These are phyloP conservation scores for Knufia fluminis DNA, from an alignment of 2,329 filamentous ascomycete genomes.

Conservation along the genomic window DNA sequence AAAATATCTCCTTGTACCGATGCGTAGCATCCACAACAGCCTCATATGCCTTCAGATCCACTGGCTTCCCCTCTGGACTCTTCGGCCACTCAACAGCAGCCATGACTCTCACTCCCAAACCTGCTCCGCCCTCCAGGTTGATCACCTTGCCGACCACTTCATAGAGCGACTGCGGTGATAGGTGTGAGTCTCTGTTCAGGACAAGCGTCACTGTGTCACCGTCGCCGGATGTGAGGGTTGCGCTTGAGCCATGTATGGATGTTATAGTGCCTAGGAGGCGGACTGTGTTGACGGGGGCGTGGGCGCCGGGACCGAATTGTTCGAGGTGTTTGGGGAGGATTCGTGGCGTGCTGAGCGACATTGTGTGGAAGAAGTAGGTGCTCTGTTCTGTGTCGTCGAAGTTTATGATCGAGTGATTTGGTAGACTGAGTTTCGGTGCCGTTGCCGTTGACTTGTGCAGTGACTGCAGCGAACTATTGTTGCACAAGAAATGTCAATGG, in stretches of 20 bases:
- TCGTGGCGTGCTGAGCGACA: constrained; percentile 71
- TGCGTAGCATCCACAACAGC: constrained; percentile 81
- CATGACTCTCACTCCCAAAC: constrained; percentile 33
- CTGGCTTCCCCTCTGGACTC: constrained; percentile 16
- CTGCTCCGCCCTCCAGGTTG: constrained; percentile 34
- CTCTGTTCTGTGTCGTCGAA: neutral
- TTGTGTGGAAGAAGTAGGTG: constrained; percentile 29
- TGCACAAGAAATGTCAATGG: too few species aligned
- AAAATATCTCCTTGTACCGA: constrained; percentile 71
- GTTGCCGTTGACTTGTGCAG: too few species aligned
- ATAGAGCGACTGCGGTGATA: constrained; percentile 37
- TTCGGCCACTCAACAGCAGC: constrained; percentile 33
- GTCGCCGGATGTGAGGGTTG: constrained; percentile 62
- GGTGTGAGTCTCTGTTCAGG: constrained; percentile 51
- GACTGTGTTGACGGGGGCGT: constrained; percentile 50
- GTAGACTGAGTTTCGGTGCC: too few species aligned
- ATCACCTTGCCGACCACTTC: constrained; percentile 39
- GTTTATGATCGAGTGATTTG: neutral
- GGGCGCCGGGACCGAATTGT: constrained; percentile 52
- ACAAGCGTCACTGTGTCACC: constrained; percentile 64
- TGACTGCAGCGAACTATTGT: too few species aligned
- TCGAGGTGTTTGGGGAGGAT: constrained; percentile 73
- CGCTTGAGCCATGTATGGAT: constrained; percentile 70
- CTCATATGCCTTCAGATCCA: constrained; percentile 67
- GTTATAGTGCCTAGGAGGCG: constrained; percentile 79